Conservation (phyloP, 495 filamentous ascomycete genomes). For the Rhizodiscina lignyota region DNA sequence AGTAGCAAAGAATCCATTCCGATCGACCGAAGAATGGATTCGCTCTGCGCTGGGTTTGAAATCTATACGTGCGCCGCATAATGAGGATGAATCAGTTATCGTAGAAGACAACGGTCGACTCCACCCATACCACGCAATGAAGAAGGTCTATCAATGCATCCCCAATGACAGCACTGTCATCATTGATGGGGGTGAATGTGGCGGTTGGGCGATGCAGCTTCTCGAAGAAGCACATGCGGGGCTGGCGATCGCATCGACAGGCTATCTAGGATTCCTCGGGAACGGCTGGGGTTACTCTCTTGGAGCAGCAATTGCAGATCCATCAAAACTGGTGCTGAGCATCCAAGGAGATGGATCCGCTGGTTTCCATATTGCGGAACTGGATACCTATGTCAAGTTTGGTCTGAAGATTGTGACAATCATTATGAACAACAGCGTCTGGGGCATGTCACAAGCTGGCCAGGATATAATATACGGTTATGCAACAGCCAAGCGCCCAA, state of each 20-base stretch:
- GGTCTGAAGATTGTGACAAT: constrained; percentile 10
- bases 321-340: constrained; percentile 8
- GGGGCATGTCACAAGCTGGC: constrained; percentile 13
- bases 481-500: constrained; percentile 5
- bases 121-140: constrained; percentile 13
- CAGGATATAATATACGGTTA: constrained; percentile 11
- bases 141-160: constrained; percentile 9
- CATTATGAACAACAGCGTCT: constrained; percentile 11
- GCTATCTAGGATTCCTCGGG: constrained; percentile 13
- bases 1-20: no score
- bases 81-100: constrained; percentile 7
- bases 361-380: constrained; percentile 15
- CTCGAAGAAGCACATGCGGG: constrained; percentile 6
- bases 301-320: constrained; percentile 10
- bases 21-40: constrained; percentile 12
- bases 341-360: constrained; percentile 14
- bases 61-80: constrained; percentile 1
- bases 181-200: constrained; percentile 14
- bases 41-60: constrained; percentile 6
- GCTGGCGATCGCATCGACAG: constrained; percentile 8
- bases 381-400: constrained; percentile 12
- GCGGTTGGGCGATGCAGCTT: constrained; percentile 9
- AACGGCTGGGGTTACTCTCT: constrained; percentile 15
- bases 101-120: constrained; percentile 7
- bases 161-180: constrained; percentile 8